phyloP scores from a whole-genome alignment of 225 moss, liverwort and hornwort genomes.

The Straminergon stramineum region DNA sequence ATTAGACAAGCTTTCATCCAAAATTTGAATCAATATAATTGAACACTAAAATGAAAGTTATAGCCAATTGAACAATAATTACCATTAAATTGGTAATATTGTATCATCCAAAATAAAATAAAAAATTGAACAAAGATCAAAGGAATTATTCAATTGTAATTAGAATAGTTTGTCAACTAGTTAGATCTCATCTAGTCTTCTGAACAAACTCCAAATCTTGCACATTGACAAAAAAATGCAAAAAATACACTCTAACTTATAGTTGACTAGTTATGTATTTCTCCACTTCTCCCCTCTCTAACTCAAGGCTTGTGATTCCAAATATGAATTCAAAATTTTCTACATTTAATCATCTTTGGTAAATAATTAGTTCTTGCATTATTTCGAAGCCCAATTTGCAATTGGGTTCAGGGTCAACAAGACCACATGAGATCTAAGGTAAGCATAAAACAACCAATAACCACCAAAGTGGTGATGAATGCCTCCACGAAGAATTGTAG shows the following conservation, averaged over 20 bases:
- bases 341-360: rapidly evolving
- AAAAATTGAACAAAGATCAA: neutral
- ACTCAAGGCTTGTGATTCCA: neutral
- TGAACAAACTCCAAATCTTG: neutral
- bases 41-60: neutral
- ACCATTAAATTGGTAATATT: neutral
- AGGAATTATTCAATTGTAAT: neutral
- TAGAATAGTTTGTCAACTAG: neutral
- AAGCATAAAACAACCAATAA: neutral
- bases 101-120: neutral
- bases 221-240: neutral
- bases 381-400: neutral
- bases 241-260: neutral
- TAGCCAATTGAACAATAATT: neutral
- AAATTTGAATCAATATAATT: too few species aligned
- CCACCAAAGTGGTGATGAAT: neutral
- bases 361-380: neutral
- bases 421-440: neutral
- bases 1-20: too few species aligned
- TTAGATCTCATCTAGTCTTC: neutral
- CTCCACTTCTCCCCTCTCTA: rapidly evolving
- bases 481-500: too few species aligned
- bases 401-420: neutral
- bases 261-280: too few species aligned
- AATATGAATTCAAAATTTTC: too few species aligned